These are phyloP conservation scores for Diddensiella santjacobensis DNA, from an alignment of 805 yeast genomes.

Conservation along the genomic window DNA sequence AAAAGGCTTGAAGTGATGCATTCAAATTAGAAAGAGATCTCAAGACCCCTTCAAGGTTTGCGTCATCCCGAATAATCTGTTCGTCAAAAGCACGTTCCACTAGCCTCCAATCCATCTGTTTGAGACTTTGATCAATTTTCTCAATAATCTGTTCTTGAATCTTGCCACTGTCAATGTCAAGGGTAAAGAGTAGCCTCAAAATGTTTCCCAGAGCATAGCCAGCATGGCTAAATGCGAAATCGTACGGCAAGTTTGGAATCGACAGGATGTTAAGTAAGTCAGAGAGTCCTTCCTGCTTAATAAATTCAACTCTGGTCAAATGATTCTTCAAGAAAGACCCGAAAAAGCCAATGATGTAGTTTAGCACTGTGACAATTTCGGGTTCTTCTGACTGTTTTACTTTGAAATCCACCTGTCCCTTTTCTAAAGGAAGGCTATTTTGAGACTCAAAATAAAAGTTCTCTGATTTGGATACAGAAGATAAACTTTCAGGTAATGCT, in stretches of 20 bases:
- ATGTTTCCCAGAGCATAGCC: conserved; percentile 22
- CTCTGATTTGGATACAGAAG: conserved; percentile 17
- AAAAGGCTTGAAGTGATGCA: conserved; percentile 20
- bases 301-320: conserved; percentile 28
- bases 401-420: conserved; percentile 1
- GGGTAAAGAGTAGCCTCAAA: conserved; percentile 22
- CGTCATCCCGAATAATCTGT: conserved; percentile 7
- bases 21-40: conserved; percentile 14
- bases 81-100: background rate
- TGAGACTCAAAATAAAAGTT: conserved; percentile 21
- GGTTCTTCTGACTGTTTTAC: conserved; percentile 1
- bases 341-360: conserved; percentile 24
- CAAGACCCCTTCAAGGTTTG: conserved; percentile 10
- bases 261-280: conserved; percentile 23
- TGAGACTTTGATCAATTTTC: background rate
- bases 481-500: conserved; percentile 30
- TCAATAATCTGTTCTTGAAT: conserved; percentile 19
- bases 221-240: conserved; percentile 28
- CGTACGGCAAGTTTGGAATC: conserved; percentile 30
- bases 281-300: conserved; percentile 25
- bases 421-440: background rate
- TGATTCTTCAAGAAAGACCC: conserved; percentile 32
- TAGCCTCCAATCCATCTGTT: conserved; percentile 5
- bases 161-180: conserved; percentile 23
- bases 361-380: conserved; percentile 15